A percentile compares a stretch with the other conserved stretches of the same genome.
Evolutionary conservation across 129 eudicot species (phyloP).

Genomic region (Ambrosia artemisiifolia): DNA sequence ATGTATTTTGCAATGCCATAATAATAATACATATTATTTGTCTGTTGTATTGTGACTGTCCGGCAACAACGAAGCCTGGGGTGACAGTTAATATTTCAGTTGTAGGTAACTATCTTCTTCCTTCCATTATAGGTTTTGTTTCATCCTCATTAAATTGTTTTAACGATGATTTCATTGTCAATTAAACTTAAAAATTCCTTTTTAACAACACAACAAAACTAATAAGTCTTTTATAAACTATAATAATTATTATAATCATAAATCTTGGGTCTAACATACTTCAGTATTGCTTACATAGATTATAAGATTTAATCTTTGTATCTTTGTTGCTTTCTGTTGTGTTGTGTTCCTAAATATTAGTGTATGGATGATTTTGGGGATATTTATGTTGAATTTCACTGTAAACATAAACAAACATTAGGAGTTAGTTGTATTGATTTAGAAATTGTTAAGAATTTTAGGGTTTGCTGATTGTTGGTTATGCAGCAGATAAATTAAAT

Average conservation of each 20-base stretch:
- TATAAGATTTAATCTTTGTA: background rate
- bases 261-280: background rate
- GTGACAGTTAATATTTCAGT: slow-evolving; percentile 36
- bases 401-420: background rate
- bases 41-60: slow-evolving; percentile 37
- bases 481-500: background rate
- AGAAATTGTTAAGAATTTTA: background rate
- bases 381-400: background rate
- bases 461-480: background rate
- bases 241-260: too few relatives aligned
- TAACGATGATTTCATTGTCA: too few relatives aligned
- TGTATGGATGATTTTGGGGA: background rate
- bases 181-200: too few relatives aligned
- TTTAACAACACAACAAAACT: too few relatives aligned
- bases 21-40: slow-evolving; percentile 13
- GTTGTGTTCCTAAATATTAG: slow-evolving; percentile 18
- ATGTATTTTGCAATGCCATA: background rate
- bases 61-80: slow-evolving; percentile 39
- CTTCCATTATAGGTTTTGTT: background rate
- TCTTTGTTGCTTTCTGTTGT: slow-evolving; percentile 24
- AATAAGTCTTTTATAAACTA: too few relatives aligned
- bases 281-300: background rate
- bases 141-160: too few relatives aligned
- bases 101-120: too few relatives aligned
- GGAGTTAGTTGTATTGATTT: background rate